These are phyloP conservation scores for Colletotrichum aenigma DNA, from an alignment of 2,329 filamentous ascomycete species.

Conservation along the genomic window DNA sequence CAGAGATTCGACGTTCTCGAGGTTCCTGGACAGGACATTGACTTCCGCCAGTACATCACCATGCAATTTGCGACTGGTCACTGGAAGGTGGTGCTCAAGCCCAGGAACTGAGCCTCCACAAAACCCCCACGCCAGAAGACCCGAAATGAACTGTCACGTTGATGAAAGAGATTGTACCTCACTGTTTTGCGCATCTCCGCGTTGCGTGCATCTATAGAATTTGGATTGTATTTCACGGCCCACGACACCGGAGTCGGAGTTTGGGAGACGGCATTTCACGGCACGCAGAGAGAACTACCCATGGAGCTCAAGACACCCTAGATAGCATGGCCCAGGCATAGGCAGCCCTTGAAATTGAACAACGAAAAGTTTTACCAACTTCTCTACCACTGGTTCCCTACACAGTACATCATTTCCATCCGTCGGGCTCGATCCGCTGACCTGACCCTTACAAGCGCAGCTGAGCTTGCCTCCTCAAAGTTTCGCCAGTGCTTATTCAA, in stretches of 20 bases:
- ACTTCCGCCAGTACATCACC: conserved; percentile 27
- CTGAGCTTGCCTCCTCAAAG: neutral
- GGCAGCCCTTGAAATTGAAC: neutral
- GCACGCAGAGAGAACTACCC: neutral
- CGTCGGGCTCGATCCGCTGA: neutral
- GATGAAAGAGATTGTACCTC: neutral
- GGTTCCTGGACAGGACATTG: conserved; percentile 23
- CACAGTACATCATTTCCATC: neutral
- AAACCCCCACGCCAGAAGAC: rapidly evolving
- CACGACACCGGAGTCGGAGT: neutral
- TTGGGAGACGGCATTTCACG: neutral
- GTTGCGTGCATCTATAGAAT: neutral
- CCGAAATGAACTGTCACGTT: neutral
- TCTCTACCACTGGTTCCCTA: neutral
- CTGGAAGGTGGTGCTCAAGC: conserved; percentile 38
- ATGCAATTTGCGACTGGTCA: conserved; percentile 27
- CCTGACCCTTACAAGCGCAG: neutral
- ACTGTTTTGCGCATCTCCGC: neutral
- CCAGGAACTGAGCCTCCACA: neutral
- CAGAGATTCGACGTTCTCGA: conserved; percentile 26
- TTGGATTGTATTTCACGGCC: neutral
- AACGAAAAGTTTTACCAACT: neutral
- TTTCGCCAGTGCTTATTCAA: neutral
- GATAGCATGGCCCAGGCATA: neutral
- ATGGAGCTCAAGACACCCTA: neutral